Conservation (phyloP, 2,329 filamentous ascomycete genomes). For the Fusarium camptoceras region DNA sequence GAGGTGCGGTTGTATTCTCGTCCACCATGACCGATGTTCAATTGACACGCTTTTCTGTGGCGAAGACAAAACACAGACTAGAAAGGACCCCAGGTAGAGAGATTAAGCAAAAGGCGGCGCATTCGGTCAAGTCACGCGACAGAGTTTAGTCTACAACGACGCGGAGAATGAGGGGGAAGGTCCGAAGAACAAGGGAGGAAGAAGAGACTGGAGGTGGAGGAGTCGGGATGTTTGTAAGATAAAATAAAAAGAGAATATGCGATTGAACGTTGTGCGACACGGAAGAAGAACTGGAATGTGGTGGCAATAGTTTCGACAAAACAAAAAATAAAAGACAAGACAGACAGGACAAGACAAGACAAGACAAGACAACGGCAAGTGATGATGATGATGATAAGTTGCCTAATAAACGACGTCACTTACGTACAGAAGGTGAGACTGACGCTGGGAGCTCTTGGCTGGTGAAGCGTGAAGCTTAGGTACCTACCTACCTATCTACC, state of each 20-base stretch:
- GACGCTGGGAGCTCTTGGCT: slow-evolving; percentile 13
- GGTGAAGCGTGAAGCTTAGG: background rate
- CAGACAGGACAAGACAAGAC: background rate
- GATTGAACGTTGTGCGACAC: slow-evolving; percentile 30
- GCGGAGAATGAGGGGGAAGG: slow-evolving; percentile 1
- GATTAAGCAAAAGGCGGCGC: slow-evolving; percentile 9
- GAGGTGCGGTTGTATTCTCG: slow-evolving; percentile 31
- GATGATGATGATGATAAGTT: slow-evolving; percentile 9
- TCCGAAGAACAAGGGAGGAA: slow-evolving; percentile 4
- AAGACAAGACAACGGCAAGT: background rate
- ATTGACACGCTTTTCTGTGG: slow-evolving; percentile 9
- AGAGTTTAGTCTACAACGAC: slow-evolving; percentile 10
- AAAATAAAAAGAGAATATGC: background rate
- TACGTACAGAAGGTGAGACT: slow-evolving; percentile 10
- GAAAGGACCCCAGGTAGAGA: background rate
- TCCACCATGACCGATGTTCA: slow-evolving; percentile 31
- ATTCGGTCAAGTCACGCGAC: slow-evolving; percentile 37
- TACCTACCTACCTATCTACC: too few species aligned
- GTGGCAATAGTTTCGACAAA: slow-evolving; percentile 31
- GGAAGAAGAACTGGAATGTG: slow-evolving; percentile 30
- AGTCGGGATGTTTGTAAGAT: slow-evolving; percentile 6
- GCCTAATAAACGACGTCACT: slow-evolving; percentile 35
- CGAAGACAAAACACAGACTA: slow-evolving; percentile 4
- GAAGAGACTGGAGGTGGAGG: background rate
- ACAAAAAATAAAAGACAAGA: slow-evolving; percentile 7